Evolutionary conservation across 2,329 filamentous ascomycete species (phyloP).

Genomic region (Epichloe coenophiala): DNA sequence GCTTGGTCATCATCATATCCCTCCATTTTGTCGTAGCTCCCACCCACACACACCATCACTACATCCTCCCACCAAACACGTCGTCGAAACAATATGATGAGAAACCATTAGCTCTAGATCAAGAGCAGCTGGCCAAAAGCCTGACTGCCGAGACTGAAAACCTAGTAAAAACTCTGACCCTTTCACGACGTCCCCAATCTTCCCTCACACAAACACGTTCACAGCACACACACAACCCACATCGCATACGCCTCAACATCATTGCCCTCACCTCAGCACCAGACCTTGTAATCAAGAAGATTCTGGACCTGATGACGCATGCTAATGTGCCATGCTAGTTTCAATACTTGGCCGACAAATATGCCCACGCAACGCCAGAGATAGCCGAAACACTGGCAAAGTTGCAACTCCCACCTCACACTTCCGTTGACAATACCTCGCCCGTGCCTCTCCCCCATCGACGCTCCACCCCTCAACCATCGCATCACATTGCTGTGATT

Average conservation of each 20-base stretch:
- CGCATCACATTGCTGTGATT: constrained; percentile 46
- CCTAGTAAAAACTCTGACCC: constrained; percentile 17
- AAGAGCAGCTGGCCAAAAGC: constrained; percentile 45
- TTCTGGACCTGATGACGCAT: not conserved
- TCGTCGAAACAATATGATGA: constrained; percentile 22
- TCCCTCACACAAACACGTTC: not conserved
- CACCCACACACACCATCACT: not conserved
- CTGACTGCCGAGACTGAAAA: constrained; percentile 45
- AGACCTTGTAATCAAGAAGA: not conserved
- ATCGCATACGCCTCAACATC: not conserved
- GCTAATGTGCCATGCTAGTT: constrained; percentile 32
- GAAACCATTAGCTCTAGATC: constrained; percentile 69
- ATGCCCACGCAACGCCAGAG: constrained; percentile 50
- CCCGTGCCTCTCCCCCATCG: constrained; percentile 41
- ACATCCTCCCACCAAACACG: constrained; percentile 7
- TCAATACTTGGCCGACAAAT: constrained; percentile 52
- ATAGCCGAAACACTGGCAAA: constrained; percentile 54
- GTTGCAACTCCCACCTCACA: constrained; percentile 48
- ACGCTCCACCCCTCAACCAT: constrained; percentile 25
- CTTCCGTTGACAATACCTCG: constrained; percentile 32
- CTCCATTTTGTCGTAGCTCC: constrained; percentile 1
- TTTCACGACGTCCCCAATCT: constrained; percentile 9
- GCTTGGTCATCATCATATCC: not conserved
- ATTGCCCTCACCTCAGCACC: not conserved
- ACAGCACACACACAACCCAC: not conserved